These are phyloP conservation scores for Tylopilus rubrobrunneus DNA, from an alignment of 768 basidiomycete species.

Conservation along the genomic window DNA sequence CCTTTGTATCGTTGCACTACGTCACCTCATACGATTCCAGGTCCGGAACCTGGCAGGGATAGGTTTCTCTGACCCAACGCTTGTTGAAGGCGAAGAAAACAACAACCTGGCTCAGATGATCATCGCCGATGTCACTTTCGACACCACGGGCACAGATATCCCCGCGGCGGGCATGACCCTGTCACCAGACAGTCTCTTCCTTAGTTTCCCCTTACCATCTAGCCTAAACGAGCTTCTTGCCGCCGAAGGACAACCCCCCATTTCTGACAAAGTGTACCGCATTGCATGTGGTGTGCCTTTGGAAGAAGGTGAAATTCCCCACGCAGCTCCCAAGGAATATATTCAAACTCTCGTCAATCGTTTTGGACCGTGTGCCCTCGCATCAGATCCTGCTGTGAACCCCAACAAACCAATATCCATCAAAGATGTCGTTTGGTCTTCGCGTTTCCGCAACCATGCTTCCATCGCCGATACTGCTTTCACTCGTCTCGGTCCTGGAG, in stretches of 20 bases:
- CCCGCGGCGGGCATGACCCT: slow-evolving; percentile 19
- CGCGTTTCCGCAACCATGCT: slow-evolving; percentile 42
- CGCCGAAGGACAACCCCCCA: background rate
- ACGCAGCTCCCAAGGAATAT: slow-evolving; percentile 38
- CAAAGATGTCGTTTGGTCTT: slow-evolving; percentile 40
- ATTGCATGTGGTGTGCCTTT: slow-evolving; percentile 39
- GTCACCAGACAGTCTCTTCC: slow-evolving; percentile 31
- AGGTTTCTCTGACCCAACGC: slow-evolving; percentile 42
- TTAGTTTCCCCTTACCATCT: slow-evolving; percentile 36
- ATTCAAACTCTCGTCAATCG: slow-evolving; percentile 41
- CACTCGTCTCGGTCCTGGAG: slow-evolving; percentile 22
- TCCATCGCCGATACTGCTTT: slow-evolving; percentile 41
- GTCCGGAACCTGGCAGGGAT: slow-evolving; percentile 41
- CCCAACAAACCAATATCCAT: slow-evolving; percentile 29
- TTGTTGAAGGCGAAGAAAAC: slow-evolving; percentile 18
- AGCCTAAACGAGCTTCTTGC: slow-evolving; percentile 20
- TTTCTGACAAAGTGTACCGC: slow-evolving; percentile 32
- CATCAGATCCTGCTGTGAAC: slow-evolving; percentile 35
- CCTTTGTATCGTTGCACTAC: background rate
- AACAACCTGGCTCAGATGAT: slow-evolving; percentile 38
- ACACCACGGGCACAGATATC: background rate
- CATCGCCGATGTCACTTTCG: slow-evolving; percentile 45
- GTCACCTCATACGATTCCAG: slow-evolving; percentile 22
- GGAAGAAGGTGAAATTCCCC: slow-evolving; percentile 33
- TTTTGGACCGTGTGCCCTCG: slow-evolving; percentile 34